Evolutionary conservation across 495 filamentous ascomycete genomes (phyloP), one percentile per base, ranked within the genome.

Genomic region (Parathielavia hyrcaniae): DNA sequence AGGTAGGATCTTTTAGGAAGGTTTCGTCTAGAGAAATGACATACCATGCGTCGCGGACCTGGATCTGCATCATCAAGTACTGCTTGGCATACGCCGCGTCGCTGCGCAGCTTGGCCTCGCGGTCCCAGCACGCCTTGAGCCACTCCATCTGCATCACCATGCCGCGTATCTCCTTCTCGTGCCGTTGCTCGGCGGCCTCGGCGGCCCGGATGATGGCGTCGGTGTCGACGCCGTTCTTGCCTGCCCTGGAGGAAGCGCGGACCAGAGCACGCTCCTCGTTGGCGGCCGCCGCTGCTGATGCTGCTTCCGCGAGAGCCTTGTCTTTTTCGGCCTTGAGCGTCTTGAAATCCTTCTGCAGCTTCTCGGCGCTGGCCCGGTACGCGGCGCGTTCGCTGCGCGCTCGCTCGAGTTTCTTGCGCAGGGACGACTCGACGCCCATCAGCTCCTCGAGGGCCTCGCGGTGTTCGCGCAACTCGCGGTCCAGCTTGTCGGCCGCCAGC

Each of bases 121-220:
- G 80, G 67, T 81, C 78, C 69, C 86, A 84, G 50, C 84, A 81
- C 5, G 88, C 90, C 58, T 85, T 80, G 57, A 97, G 81, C 85
- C 88, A 98, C 61, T 90, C 78, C 63, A 97, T 92, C 70, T 96
- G 90, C 72, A 91, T 86, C 59, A 81, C 82, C 67, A 98, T 76
- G 12, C 91, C 91, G 48, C 83, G 80, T 34, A 96, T 78, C 73
- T 97, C 95, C 63, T 85, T 86, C 58, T 80, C 80, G 62, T 96
- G 91, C 50, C 79, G 75, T 54, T 77, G 76, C 63, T 87, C 79
- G 11, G 73, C 73, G 36, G 74, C 69, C 58, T 81, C 81, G 16
- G 79, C 68, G 11, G 73, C 74, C 17, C 76, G 73, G 46, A 82
- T 71, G 30, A 81, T 76, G 30, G 73, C 70, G 20, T 77, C 67